These are phyloP conservation scores for Fusarium kyushuense DNA, from an alignment of 2,329 filamentous ascomycete genomes.

Conservation along the genomic window DNA sequence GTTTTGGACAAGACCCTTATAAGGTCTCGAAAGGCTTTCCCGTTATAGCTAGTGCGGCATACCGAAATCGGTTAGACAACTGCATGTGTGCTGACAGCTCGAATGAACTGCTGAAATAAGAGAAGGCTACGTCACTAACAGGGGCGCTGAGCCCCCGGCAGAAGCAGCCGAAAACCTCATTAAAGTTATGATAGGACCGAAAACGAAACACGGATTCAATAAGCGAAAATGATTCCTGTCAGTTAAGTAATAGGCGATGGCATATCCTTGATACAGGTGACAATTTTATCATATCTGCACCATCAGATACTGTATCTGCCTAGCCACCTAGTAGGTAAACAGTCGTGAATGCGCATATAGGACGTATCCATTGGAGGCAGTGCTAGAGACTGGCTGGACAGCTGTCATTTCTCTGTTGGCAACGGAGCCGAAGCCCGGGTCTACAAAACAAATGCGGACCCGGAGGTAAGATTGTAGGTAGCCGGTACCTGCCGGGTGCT, in stretches of 20 bases:
- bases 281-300: not conserved
- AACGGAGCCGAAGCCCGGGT: conserved; percentile 6
- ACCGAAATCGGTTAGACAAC: conserved; percentile 30
- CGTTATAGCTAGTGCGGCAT: conserved; percentile 44
- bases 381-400: not conserved
- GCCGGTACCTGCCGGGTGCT: not conserved
- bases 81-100: not conserved
- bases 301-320: not conserved
- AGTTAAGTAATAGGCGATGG: not conserved
- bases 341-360: not conserved
- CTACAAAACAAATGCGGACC: conserved; percentile 2
- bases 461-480: not conserved
- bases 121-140: not conserved
- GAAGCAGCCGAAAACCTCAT: not conserved
- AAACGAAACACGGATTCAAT: not conserved
- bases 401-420: not conserved
- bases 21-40: conserved; percentile 43
- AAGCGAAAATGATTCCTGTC: not conserved
- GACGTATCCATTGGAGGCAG: not conserved
- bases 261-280: not conserved
- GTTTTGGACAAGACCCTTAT: not conserved
- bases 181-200: not conserved
- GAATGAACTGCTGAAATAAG: conserved; percentile 15
- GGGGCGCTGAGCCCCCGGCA: not conserved
- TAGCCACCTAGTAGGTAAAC: too few relatives aligned